phyloP scores from a whole-genome alignment of 2,329 filamentous ascomycete species.

The Colletotrichum tropicale region DNA sequence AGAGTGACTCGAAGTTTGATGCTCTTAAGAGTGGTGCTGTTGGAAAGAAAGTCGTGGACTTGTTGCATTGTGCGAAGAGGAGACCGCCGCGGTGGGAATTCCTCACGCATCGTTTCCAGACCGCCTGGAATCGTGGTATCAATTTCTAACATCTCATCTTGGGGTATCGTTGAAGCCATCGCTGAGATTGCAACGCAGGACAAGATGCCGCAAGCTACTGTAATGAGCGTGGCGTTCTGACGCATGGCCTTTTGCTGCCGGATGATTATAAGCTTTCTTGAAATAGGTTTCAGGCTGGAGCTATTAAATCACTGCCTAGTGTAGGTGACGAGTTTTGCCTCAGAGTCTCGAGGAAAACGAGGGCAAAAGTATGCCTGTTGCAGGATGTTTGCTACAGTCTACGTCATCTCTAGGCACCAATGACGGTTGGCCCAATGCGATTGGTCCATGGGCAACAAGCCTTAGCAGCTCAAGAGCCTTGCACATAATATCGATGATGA shows the following conservation, averaged over 20 bases:
- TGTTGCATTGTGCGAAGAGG: background rate
- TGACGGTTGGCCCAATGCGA: background rate
- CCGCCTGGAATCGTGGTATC: background rate
- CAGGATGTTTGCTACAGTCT: background rate
- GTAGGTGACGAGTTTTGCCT: background rate
- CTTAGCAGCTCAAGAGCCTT: background rate
- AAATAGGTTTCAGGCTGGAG: background rate
- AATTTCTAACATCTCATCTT: background rate
- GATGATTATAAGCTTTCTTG: background rate
- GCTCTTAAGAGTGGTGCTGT: background rate
- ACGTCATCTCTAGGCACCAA: background rate
- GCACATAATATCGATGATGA: fast-evolving
- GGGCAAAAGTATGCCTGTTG: background rate
- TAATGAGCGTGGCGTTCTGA: background rate
- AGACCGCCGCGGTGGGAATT: background rate
- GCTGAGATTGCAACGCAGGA: background rate
- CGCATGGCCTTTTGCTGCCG: background rate
- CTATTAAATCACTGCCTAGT: background rate
- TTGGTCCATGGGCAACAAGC: background rate
- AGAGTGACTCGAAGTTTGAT: background rate
- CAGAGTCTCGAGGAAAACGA: background rate
- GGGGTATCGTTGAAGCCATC: background rate
- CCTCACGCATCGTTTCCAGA: background rate
- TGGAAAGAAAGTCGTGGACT: background rate
- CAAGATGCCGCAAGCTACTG: background rate